Conservation (phyloP, 495 filamentous ascomycete genomes). For the Lichenothelia convexa region DNA sequence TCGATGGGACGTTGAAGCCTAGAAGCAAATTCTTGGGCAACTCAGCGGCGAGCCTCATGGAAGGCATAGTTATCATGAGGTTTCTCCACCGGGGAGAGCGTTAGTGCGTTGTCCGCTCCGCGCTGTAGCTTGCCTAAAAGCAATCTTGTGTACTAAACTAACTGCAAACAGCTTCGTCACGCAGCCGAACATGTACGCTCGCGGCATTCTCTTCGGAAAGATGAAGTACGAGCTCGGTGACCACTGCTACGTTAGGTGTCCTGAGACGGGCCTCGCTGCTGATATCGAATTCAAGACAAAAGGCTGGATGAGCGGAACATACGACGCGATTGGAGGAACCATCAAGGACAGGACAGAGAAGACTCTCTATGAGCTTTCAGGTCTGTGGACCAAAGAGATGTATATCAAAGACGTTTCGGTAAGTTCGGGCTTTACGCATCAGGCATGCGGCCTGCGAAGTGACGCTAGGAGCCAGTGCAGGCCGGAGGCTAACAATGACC, state of each 20-base stretch:
- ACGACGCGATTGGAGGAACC: conserved; percentile 84
- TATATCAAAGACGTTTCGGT: conserved; percentile 66
- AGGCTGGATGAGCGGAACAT: conserved; percentile 89
- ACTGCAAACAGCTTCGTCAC: conserved; percentile 79
- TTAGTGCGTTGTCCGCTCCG: conserved; percentile 45
- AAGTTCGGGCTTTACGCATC: no score
- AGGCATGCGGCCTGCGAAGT: no score
- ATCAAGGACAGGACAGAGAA: conserved; percentile 85
- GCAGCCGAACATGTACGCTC: conserved; percentile 98
- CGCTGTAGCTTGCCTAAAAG: no score
- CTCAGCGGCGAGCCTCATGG: conserved; percentile 96
- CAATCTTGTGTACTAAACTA: no score
- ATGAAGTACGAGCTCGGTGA: conserved; percentile 99
- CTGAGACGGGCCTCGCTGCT: conserved; percentile 67
- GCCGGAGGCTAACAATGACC: neutral
- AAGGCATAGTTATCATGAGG: conserved; percentile 74
- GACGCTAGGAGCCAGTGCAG: no score
- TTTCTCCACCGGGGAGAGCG: conserved; percentile 69
- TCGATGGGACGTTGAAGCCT: conserved; percentile 93
- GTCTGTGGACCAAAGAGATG: conserved; percentile 92
- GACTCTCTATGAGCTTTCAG: conserved; percentile 72
- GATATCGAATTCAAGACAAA: conserved; percentile 99
- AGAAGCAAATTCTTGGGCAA: conserved; percentile 92
- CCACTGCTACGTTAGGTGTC: conserved; percentile 85
- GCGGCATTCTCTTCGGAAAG: conserved; percentile 93